Evolutionary conservation across 306 rosid species (phyloP), one percentile per base, ranked within the genome.

Genomic region (Adenanthera pavonina): DNA sequence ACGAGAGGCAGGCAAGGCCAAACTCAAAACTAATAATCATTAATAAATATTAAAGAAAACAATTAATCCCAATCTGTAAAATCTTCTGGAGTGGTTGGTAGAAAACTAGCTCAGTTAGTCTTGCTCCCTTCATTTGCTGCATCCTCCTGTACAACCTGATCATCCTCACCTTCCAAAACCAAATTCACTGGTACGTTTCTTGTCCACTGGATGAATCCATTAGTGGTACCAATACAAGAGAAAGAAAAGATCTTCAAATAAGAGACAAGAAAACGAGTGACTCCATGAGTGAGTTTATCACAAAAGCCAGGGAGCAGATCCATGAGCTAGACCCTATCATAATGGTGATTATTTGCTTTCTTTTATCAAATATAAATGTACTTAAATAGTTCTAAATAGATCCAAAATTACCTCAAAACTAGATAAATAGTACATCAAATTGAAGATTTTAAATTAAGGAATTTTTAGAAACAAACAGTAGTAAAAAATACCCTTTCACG

Each of bases 201-300:
- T 91, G 87, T 94, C 98, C 44, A 94, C 98, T 5, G 97, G 97
- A 87, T 94, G 92, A 68, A 82, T 64, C 98, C 98, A 91, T 82
- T 89, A 87, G 77, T 94, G 97, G 81, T 94, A 92, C 83, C 66
- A 94, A 94, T 84, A 25, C 30, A 25, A 25, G 30, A 25, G 30
- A 25, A 25, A 25, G 43, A 94, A 91, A 75, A 94, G 38, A 89
- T 94, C 98, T 92, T 94, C 93, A 78, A 53, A 35, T 15, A 71
- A 82, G 51, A 38, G 69, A 70, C 47, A 33, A 35, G 13, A 74
- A 79, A 56, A 54, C 74, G 53, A 62, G n/a, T 7, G 46, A 43
- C 1, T 43, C 46, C 92, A 0, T 90, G 94, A 77, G 90, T 84
- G 6, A 40, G 3, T 40, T 25, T 25, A 25, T 25, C 30, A 25